Evolutionary conservation across 2,329 filamentous ascomycete genomes (phyloP).

Genomic region (Curvularia sp.): DNA sequence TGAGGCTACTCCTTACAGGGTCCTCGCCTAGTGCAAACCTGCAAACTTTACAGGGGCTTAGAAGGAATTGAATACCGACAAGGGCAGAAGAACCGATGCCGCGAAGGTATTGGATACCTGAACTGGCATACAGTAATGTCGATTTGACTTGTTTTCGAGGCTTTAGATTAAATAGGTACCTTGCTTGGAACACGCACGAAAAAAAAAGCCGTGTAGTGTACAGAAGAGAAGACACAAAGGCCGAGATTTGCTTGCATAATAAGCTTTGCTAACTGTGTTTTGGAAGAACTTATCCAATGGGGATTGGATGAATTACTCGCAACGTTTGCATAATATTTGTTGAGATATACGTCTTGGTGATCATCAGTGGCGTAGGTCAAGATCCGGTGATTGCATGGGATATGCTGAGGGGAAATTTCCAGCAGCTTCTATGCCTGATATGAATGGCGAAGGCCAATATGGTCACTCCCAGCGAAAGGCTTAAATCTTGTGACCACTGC

Average conservation of each 20-base stretch:
- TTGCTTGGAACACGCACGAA: background rate
- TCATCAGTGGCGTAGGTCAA: constrained; percentile 3
- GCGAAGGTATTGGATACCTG: background rate
- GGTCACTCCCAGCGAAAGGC: background rate
- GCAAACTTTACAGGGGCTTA: background rate
- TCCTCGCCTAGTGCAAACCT: background rate
- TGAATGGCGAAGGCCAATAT: constrained; percentile 1
- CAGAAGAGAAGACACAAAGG: constrained; percentile 5
- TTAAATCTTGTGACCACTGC: background rate
- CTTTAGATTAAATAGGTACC: constrained; percentile 1
- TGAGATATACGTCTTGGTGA: background rate
- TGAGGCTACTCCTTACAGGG: constrained; percentile 5
- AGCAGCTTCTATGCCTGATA: constrained; percentile 12
- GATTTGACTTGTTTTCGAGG: background rate
- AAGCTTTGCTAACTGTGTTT: background rate
- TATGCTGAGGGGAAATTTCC: constrained; percentile 12
- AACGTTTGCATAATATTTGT: constrained; percentile 1
- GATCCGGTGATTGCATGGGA: background rate
- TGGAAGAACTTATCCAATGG: background rate
- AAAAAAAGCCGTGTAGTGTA: background rate
- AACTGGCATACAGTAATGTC: background rate
- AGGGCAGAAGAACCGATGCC: background rate
- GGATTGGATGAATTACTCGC: background rate
- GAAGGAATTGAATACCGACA: background rate
- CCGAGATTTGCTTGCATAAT: background rate